phyloP scores from a whole-genome alignment of 331 rosid genomes.

The Malus hybrid region DNA sequence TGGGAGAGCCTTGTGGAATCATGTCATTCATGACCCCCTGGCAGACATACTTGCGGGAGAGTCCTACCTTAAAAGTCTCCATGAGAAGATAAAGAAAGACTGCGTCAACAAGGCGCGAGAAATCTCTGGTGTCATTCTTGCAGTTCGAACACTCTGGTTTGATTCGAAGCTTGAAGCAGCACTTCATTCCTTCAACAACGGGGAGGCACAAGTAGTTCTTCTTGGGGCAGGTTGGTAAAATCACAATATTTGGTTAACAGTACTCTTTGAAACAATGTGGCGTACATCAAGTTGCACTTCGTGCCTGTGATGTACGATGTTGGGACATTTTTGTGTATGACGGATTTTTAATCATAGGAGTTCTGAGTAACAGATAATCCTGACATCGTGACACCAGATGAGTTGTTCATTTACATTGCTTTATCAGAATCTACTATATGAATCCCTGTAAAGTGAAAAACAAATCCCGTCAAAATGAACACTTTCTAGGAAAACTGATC shows the following conservation, averaged over 20 bases:
- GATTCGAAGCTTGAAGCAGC: constrained; percentile 61
- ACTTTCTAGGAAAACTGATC: neutral
- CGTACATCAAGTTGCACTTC: too few species aligned
- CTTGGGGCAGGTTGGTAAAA: constrained; percentile 82
- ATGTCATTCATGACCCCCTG: constrained; percentile 66
- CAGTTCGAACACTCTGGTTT: constrained; percentile 87
- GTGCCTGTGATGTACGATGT: too few species aligned
- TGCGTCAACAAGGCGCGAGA: constrained; percentile 67
- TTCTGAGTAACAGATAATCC: too few species aligned
- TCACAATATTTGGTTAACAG: too few species aligned
- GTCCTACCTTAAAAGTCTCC: constrained; percentile 60
- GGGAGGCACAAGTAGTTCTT: constrained; percentile 76
- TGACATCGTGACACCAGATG: neutral
- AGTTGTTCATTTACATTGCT: constrained; percentile 2
- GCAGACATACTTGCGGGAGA: constrained; percentile 83
- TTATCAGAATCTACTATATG: neutral
- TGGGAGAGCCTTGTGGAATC: constrained; percentile 92
- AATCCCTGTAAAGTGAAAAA: neutral
- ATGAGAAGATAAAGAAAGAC: constrained; percentile 84
- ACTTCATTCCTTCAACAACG: constrained; percentile 42
- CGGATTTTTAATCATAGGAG: too few species aligned
- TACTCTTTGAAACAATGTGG: too few species aligned
- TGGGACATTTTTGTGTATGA: too few species aligned
- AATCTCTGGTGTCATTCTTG: constrained; percentile 89
- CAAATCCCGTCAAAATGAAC: neutral